These are phyloP conservation scores for Jacaranda copaia DNA, from an alignment of 257 asterid genomes.

Conservation along the genomic window DNA sequence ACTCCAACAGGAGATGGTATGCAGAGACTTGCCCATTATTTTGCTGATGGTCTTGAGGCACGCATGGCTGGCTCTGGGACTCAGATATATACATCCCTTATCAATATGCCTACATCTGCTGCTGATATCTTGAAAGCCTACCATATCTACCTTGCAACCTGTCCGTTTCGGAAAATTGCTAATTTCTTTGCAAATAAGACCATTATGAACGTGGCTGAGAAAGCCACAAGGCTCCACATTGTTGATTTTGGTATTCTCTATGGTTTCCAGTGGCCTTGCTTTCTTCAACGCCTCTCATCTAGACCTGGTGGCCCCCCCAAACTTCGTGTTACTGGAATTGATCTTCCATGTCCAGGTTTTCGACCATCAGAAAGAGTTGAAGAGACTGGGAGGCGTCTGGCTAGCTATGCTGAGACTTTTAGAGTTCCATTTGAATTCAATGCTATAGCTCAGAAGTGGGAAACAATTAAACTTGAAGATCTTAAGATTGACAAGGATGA, in stretches of 20 bases:
- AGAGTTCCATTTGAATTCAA: constrained; percentile 43
- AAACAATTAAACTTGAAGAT: constrained; percentile 43
- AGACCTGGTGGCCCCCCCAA: constrained; percentile 49
- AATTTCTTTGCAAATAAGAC: constrained; percentile 44
- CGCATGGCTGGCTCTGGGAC: constrained; percentile 47
- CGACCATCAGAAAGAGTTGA: constrained; percentile 44
- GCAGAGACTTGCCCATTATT: constrained; percentile 47
- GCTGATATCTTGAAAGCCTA: constrained; percentile 49
- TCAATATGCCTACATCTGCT: constrained; percentile 36
- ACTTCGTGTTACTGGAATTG: constrained; percentile 44
- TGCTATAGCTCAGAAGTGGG: constrained; percentile 48
- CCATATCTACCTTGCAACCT: constrained; percentile 42
- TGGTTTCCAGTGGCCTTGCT: constrained; percentile 49
- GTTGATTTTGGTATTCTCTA: constrained; percentile 45
- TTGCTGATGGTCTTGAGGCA: constrained; percentile 51
- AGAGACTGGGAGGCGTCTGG: constrained; percentile 47
- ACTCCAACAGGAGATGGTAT: constrained; percentile 47
- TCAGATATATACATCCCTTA: constrained; percentile 17
- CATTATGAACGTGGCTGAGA: constrained; percentile 34
- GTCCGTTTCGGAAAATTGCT: constrained; percentile 44
- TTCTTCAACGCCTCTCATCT: constrained; percentile 39
- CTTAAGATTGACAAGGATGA: constrained; percentile 42
- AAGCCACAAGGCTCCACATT: constrained; percentile 38
- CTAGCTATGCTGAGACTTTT: constrained; percentile 42
- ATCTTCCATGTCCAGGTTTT: constrained; percentile 48